Base-by-base conservation (phyloP, 2,329 filamentous ascomycete genomes). In the Ophiostoma montium region DNA sequence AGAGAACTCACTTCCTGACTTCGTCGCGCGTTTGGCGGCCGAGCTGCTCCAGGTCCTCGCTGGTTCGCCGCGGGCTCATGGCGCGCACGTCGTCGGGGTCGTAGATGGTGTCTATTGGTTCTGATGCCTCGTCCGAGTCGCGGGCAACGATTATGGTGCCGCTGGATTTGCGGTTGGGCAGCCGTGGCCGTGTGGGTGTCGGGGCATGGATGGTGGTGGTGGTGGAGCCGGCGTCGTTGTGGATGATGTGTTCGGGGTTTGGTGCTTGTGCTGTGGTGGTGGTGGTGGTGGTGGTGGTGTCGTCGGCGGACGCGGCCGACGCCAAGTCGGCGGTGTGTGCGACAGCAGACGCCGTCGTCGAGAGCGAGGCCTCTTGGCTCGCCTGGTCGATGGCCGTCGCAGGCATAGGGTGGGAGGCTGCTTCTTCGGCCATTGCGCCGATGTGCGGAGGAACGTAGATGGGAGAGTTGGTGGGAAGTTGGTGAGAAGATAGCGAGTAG, bases 1-100 rank as follows among this genome's bases (percentile, higher is more conserved):
- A n/a, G n/a, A n/a, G n/a, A n/a, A 51, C 70, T 60, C 54, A 78
- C 78, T 66, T 71, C 64, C 73, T 72, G 56, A 82, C 63, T 58
- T 81, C 77, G 56, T 75, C 75, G 50, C 89, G 73, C 35, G 89
- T 87, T 60, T 90, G 86, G 59, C 85, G 81, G 57, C 88, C 84
- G 63, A 96, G 76, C 61, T 81, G 82, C 65, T 95, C 86, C 48
- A 95, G 77, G 62, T 96, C 90, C 60, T 92, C 87, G 59, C 83
- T 94, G 55, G 87, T 95, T 59, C 90, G 73, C 57, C 90, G 74
- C 2, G 90, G 90, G 63, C 89, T 95, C 90, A 98, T 96, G 53
- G 87, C 85, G 59, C 90, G 74, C 53, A 92, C 89, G 63, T 95
- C 89, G 62, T 87, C 84, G 21, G 88, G 84, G 23, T 88, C 86